Conservation (phyloP, 768 basidiomycete species). For the Hypholoma sublateritium region DNA sequence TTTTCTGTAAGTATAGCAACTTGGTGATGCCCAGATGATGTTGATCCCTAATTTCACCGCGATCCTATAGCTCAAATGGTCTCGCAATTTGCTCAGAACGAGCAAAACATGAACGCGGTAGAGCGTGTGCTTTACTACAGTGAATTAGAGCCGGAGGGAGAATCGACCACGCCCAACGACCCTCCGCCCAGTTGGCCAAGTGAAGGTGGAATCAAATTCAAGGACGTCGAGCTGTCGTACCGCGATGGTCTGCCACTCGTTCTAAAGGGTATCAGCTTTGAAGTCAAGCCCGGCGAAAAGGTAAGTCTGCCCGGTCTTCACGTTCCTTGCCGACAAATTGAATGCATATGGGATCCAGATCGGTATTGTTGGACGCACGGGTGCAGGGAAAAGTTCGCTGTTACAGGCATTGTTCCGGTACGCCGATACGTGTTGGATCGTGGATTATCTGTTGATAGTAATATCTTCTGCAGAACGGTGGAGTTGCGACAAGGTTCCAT, state of each 20-base stretch:
- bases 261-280: constrained; percentile 58
- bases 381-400: constrained; percentile 55
- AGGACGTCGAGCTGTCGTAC: constrained; percentile 57
- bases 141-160: constrained; percentile 59
- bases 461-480: constrained; percentile 43
- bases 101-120: constrained; percentile 73
- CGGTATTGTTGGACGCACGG: constrained; percentile 49
- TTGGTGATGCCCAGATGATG: background rate
- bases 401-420: constrained; percentile 58
- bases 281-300: constrained; percentile 63
- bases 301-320: constrained; percentile 25
- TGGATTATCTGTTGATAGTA: background rate
- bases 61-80: constrained; percentile 49
- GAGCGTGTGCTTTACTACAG: constrained; percentile 70
- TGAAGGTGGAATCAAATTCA: constrained; percentile 54
- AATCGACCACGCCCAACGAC: constrained; percentile 37
- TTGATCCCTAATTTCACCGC: background rate
- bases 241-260: constrained; percentile 65
- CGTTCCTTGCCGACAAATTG: background rate
- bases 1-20: constrained; percentile 36
- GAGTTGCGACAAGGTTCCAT: constrained; percentile 59
- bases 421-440: constrained; percentile 1
- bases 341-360: constrained; percentile 25
- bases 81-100: constrained; percentile 56
- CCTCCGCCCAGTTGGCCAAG: constrained; percentile 52